A percentile compares a stretch with the other conserved stretches of the same genome.
Evolutionary conservation across 306 rosid genomes (phyloP).

Genomic region (Benincasa hispida): DNA sequence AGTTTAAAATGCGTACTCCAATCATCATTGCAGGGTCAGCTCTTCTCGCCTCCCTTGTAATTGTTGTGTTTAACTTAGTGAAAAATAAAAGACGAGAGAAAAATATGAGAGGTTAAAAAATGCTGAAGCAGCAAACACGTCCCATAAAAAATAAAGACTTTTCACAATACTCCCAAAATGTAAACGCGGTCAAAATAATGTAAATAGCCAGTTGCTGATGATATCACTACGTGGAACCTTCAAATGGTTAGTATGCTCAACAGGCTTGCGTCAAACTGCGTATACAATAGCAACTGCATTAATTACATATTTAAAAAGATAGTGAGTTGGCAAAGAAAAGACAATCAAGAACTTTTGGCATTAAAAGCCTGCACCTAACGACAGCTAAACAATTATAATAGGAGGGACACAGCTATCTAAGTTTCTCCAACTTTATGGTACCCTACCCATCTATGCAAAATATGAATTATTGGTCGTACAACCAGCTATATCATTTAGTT

Average conservation of each 20-base stretch:
- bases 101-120: neutral
- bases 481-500: neutral
- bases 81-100: neutral
- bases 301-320: neutral
- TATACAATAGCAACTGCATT: neutral
- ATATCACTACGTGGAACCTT: neutral
- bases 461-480: neutral
- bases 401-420: neutral
- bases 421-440: neutral
- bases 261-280: neutral
- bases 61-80: neutral
- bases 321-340: neutral
- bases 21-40: neutral
- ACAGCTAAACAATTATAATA: conserved; percentile 4
- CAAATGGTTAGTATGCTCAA: neutral
- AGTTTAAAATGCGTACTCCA: neutral
- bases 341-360: conserved; percentile 20
- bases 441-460: neutral
- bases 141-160: neutral
- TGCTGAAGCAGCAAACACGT: neutral
- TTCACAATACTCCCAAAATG: neutral
- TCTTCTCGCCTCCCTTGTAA: neutral
- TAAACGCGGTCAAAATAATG: neutral
- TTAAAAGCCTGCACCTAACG: conserved; percentile 6
- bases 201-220: neutral